Percentiles rank a stretch among this genome's conserved stretches.
These are phyloP conservation scores for Schwanniomyces occidentalis DNA, from an alignment of 805 yeast species.

Conservation along the genomic window DNA sequence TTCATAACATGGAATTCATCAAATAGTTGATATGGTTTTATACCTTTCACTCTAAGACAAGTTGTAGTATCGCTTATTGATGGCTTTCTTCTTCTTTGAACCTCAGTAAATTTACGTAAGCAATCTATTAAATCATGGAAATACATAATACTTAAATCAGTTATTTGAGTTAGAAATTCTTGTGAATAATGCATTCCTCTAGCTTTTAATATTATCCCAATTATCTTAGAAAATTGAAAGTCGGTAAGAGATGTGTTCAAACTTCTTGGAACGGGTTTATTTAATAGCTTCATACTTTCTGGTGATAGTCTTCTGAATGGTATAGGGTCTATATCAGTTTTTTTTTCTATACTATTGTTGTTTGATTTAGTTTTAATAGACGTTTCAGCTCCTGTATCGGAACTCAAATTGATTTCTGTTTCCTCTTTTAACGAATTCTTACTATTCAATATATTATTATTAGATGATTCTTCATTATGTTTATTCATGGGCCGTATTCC, in stretches of 20 bases:
- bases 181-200: constrained; percentile 20
- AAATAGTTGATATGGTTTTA: constrained; percentile 41
- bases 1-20: constrained; percentile 31
- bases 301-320: too few relatives aligned
- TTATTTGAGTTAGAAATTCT: constrained; percentile 29
- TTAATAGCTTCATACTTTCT: too few relatives aligned
- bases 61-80: constrained; percentile 52
- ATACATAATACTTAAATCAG: constrained; percentile 29
- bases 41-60: constrained; percentile 42
- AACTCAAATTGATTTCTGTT: too few relatives aligned
- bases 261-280: constrained; percentile 1
- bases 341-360: too few relatives aligned
- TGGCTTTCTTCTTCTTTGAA: constrained; percentile 61
- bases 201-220: constrained; percentile 25
- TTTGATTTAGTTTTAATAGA: too few relatives aligned
- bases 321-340: background rate
- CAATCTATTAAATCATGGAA: constrained; percentile 37
- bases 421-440: too few relatives aligned
- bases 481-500: too few relatives aligned
- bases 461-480: too few relatives aligned
- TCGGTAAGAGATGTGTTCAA: constrained; percentile 20
- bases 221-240: constrained; percentile 27
- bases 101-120: constrained; percentile 52
- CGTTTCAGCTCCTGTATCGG: too few relatives aligned
- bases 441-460: too few relatives aligned